Conservation (phyloP, 805 yeast genomes). For the Millerozyma acaciae region DNA sequence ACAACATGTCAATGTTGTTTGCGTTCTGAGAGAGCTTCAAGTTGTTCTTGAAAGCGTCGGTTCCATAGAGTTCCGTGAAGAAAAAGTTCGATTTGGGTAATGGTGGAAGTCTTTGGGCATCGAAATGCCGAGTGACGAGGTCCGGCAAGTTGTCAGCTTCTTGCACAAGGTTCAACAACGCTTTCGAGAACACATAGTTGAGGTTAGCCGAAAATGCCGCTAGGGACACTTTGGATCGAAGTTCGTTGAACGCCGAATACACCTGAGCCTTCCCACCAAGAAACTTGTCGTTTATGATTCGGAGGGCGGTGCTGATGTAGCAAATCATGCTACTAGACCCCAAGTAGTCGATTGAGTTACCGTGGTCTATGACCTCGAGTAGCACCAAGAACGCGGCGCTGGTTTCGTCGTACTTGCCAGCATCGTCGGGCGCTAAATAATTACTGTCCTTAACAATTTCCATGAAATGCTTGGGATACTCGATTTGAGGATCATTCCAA, state of each 20-base stretch:
- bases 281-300: constrained; percentile 1
- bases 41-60: constrained; percentile 7
- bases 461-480: neutral
- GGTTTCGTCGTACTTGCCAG: constrained; percentile 2
- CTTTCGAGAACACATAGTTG: constrained; percentile 15
- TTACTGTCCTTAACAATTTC: neutral
- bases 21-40: constrained; percentile 1
- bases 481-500: constrained; percentile 1
- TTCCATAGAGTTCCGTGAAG: constrained; percentile 3
- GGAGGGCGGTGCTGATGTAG: constrained; percentile 10
- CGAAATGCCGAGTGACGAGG: constrained; percentile 12
- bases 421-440: constrained; percentile 1
- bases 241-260: constrained; percentile 15
- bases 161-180: constrained; percentile 7
- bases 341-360: constrained; percentile 10
- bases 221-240: constrained; percentile 20
- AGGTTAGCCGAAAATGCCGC: constrained; percentile 11
- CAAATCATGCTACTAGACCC: constrained; percentile 5
- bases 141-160: constrained; percentile 10
- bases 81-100: constrained; percentile 24
- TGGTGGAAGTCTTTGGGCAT: constrained; percentile 24
- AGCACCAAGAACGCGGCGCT: constrained; percentile 13
- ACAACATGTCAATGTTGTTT: constrained; percentile 5
- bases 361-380: constrained; percentile 22
- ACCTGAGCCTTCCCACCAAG: constrained; percentile 12